Evolutionary conservation across 805 yeast species (phyloP), one percentile per base, ranked within the genome.

Genomic region (Saccharomycopsis selenospora): DNA sequence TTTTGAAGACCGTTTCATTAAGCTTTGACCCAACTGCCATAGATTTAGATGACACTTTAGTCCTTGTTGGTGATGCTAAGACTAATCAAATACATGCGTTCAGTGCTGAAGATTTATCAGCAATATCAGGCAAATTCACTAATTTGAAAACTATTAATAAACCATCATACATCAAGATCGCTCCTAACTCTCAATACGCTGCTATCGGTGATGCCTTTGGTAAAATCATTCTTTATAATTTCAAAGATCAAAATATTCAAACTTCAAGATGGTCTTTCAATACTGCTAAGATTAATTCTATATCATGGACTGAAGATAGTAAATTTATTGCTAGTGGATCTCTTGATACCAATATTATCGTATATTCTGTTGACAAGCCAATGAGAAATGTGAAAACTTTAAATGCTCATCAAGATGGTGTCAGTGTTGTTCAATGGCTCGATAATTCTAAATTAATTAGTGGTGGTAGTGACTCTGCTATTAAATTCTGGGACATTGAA

Each of bases 261-360:
- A 88, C 98, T 2, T 79, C 95, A 0, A 77, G 97, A 61, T 93
- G 99, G 99, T 82, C 95, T 0, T 91, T 87, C 79, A 97, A 93
- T 63, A 85, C 90, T 2, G 82, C 95, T 49, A 80, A 76, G 48
- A 83, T 93, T 54, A 79, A 78, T 50, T 75, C 81, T 26, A 85
- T 93, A 43, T 65, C 79, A 22, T 93, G 98, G 99, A 76, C 81
- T 41, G 68, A 68, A 7, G 89, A 84, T 56, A 82, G 85, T 49
- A 79, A 82, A 56, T 80, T 75, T 56, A 73, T 85, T 40, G 85
- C 81, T 18, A 80, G 91, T 50, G 93, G 84, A 0, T 86, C 96
- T 0, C 68, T 88, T 49, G 99, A 93, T 62, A 82, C 95, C 4
- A 81, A 82, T 53, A 68, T 93, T 42, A 80, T 80, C 55, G 69